Percentiles rank a stretch among this genome's conserved stretches.
Conservation (phyloP, 768 basidiomycete genomes). For the Clathrus columnatus region DNA sequence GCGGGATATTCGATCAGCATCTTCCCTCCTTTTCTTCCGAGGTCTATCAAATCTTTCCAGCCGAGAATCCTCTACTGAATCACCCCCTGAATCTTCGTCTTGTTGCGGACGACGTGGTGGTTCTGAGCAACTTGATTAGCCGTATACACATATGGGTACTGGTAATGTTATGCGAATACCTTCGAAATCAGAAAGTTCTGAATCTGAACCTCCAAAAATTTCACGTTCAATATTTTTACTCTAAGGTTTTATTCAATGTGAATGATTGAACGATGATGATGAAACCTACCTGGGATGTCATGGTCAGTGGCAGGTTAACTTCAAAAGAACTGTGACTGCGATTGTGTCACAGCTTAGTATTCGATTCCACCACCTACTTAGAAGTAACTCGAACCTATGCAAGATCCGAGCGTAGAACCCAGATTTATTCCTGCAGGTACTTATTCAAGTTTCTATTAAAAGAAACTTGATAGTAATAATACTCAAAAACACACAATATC, state of each 20-base stretch:
- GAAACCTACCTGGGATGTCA: constrained; percentile 4
- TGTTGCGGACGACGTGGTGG: constrained; percentile 10
- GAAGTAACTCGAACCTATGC: too few species aligned
- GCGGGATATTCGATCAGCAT: constrained; percentile 23
- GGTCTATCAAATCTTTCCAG: constrained; percentile 22
- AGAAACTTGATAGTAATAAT: neutral
- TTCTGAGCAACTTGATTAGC: neutral
- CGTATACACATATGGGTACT: too few species aligned
- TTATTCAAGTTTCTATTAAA: constrained; percentile 11
- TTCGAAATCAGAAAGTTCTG: constrained; percentile 74
- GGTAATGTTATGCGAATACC: constrained; percentile 3
- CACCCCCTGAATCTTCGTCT: constrained; percentile 31
- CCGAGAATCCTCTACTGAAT: constrained; percentile 48
- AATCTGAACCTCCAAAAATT: constrained; percentile 78
- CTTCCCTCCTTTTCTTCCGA: constrained; percentile 28
- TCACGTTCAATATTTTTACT: constrained; percentile 45
- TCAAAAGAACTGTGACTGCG: constrained; percentile 7
- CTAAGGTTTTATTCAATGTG: neutral
- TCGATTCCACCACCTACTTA: too few species aligned
- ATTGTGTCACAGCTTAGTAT: too few species aligned
- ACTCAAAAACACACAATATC: constrained; percentile 11
- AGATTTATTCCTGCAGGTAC: constrained; percentile 77
- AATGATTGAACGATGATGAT: neutral
- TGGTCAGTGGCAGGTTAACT: neutral
- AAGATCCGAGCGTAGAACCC: constrained; percentile 52